Conservation (phyloP, 1,284 basidiomycete species). For the Grifola frondosa region DNA sequence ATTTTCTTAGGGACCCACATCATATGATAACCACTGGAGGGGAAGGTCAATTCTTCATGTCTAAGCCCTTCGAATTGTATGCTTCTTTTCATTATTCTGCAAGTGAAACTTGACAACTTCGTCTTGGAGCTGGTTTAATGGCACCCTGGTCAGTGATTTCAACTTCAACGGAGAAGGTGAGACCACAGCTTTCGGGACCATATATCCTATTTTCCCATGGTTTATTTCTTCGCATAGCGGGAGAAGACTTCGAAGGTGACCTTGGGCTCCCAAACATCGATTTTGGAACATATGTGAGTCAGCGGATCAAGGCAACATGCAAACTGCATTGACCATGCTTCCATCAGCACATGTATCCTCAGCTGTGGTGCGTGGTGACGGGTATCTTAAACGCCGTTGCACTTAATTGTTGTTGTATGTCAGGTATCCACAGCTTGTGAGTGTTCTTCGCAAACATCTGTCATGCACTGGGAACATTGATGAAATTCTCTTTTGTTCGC, state of each 20-base stretch:
- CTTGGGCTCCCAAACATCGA: constrained; percentile 52
- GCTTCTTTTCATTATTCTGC: constrained; percentile 5
- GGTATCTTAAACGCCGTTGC: not conserved
- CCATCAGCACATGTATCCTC: constrained; percentile 51
- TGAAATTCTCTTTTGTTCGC: not conserved
- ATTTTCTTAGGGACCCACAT: constrained; percentile 45
- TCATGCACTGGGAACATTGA: not conserved
- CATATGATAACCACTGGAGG: constrained; percentile 60
- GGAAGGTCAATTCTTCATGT: constrained; percentile 57
- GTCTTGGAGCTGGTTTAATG: constrained; percentile 39
- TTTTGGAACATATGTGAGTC: constrained; percentile 52
- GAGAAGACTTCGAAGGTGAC: constrained; percentile 55
- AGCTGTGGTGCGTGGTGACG: constrained; percentile 39
- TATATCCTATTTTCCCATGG: too few species aligned
- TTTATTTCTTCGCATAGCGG: constrained; percentile 39
- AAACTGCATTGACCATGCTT: constrained; percentile 2
- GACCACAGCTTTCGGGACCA: not conserved
- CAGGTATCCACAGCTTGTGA: constrained; percentile 34
- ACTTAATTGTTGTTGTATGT: not conserved
- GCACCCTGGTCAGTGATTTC: constrained; percentile 46
- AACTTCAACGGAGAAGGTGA: constrained; percentile 58
- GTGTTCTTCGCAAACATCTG: not conserved
- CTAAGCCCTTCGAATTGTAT: constrained; percentile 38
- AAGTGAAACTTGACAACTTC: not conserved
- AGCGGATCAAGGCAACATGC: not conserved